phyloP scores from a whole-genome alignment of 2,329 filamentous ascomycete genomes.

The Neofusicoccum umdonicola region DNA sequence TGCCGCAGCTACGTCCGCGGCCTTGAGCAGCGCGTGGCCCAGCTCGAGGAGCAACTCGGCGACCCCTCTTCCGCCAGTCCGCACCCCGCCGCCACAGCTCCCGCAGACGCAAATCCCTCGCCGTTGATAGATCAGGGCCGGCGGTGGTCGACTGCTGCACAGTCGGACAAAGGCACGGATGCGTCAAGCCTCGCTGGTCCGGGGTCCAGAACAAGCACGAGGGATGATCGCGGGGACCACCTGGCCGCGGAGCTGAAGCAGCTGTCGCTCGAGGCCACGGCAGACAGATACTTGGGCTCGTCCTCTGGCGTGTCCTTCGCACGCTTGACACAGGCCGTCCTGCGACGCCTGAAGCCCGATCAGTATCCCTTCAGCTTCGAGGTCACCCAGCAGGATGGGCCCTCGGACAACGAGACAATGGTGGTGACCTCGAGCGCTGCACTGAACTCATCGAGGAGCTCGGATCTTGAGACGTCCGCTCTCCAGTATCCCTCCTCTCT shows the following conservation, averaged over 20 bases:
- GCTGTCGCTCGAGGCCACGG: constrained; percentile 43
- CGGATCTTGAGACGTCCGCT: not conserved
- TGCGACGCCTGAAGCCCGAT: constrained; percentile 27
- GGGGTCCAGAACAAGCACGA: not conserved
- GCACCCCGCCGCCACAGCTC: not conserved
- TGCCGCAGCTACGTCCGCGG: constrained; percentile 2
- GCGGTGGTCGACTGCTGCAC: not conserved
- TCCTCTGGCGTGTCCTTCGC: constrained; percentile 48
- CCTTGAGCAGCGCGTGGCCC: not conserved
- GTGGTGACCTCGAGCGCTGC: not conserved
- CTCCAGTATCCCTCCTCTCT: not conserved
- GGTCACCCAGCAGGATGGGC: not conserved
- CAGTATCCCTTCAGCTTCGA: constrained; percentile 21
- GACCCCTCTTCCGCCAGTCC: constrained; percentile 1
- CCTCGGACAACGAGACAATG: not conserved
- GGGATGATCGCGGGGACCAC: constrained; percentile 2
- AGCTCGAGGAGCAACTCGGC: constrained; percentile 2
- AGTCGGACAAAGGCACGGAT: not conserved
- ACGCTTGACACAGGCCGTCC: constrained; percentile 3
- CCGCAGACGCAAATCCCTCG: not conserved
- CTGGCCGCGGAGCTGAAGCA: constrained; percentile 24
- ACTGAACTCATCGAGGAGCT: not conserved
- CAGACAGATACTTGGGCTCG: constrained; percentile 46
- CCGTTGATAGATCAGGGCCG: not conserved
- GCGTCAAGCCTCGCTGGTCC: not conserved